Evolutionary conservation across 257 asterid species (phyloP).

Genomic region (Craterostigma plantagineum): DNA sequence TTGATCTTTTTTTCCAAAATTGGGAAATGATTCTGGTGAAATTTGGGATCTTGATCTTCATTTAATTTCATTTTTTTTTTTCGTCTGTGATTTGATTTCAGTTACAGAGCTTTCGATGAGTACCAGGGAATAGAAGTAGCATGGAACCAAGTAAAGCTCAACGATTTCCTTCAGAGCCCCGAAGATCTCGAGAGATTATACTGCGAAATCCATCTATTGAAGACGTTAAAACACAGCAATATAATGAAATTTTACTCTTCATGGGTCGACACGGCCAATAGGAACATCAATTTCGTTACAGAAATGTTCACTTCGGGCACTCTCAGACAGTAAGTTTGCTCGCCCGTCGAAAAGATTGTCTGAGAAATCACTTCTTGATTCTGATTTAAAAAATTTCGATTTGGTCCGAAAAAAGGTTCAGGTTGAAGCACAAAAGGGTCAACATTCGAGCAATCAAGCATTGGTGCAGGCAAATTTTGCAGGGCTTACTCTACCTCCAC

Average conservation of each 20-base stretch:
- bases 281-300: conserved; percentile 92
- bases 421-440: conserved; percentile 63
- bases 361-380: not conserved
- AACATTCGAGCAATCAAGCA: conserved; percentile 71
- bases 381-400: too few species aligned
- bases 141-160: conserved; percentile 90
- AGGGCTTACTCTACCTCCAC: conserved; percentile 69
- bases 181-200: conserved; percentile 91
- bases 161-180: conserved; percentile 66
- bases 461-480: conserved; percentile 81
- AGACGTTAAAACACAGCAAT: conserved; percentile 64
- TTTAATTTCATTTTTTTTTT: too few species aligned
- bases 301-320: conserved; percentile 99
- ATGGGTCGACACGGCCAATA: conserved; percentile 73
- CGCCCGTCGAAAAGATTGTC: not conserved
- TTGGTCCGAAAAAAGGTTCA: conserved; percentile 26
- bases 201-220: conserved; percentile 82
- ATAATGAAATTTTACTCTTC: conserved; percentile 87
- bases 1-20: not conserved
- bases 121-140: conserved; percentile 96
- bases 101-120: conserved; percentile 93
- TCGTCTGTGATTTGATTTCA: too few species aligned
- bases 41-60: not conserved
- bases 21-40: too few species aligned
- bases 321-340: conserved; percentile 76